These are phyloP conservation scores for Geotrichum klebahnii DNA, from an alignment of 1,139 yeast species.

Conservation along the genomic window DNA sequence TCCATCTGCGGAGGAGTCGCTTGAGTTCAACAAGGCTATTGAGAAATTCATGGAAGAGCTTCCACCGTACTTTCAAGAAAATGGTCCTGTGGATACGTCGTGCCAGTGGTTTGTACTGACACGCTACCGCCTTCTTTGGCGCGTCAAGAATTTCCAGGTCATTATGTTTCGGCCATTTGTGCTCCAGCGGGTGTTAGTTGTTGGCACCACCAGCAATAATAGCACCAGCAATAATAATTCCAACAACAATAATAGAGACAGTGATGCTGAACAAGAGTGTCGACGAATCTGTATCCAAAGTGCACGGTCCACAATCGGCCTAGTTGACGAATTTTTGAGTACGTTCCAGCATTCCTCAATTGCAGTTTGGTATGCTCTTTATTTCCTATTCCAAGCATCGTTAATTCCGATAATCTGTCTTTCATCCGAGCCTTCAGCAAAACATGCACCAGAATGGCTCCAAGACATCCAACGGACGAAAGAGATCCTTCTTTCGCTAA, in stretches of 20 bases:
- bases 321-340: slow-evolving; percentile 48
- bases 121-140: slow-evolving; percentile 51
- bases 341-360: slow-evolving; percentile 45
- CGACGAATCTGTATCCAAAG: slow-evolving; percentile 50
- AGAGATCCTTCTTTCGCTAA: slow-evolving; percentile 41
- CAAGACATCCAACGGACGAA: slow-evolving; percentile 48
- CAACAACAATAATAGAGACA: slow-evolving; percentile 18
- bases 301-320: slow-evolving; percentile 51
- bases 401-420: slow-evolving; percentile 55
- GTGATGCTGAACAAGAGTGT: slow-evolving; percentile 50
- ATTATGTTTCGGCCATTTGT: slow-evolving; percentile 54
- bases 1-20: slow-evolving; percentile 48
- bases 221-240: slow-evolving; percentile 28
- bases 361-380: slow-evolving; percentile 60
- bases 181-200: slow-evolving; percentile 50
- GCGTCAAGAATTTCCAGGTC: slow-evolving; percentile 53
- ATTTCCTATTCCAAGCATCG: slow-evolving; percentile 58
- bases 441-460: slow-evolving; percentile 47
- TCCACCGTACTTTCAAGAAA: slow-evolving; percentile 46
- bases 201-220: slow-evolving; percentile 43
- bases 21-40: slow-evolving; percentile 48
- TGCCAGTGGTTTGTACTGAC: slow-evolving; percentile 48
- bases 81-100: slow-evolving; percentile 34
- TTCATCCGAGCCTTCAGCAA: slow-evolving; percentile 48
- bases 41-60: slow-evolving; percentile 43